Evolutionary conservation across 345 rosid species (phyloP).

Genomic region (Arabis hirsuta): DNA sequence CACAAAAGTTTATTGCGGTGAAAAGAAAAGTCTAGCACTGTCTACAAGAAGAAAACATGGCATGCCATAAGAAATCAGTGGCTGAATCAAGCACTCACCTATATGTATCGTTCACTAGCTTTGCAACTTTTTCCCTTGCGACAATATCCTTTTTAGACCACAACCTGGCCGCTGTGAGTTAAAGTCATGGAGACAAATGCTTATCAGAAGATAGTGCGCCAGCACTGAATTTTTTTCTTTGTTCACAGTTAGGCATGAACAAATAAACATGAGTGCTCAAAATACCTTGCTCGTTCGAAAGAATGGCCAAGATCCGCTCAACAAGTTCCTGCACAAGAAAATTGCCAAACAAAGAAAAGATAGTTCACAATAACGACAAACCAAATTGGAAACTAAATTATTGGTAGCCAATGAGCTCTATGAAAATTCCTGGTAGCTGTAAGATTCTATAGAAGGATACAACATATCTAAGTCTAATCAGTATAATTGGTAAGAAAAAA

Average conservation of each 20-base stretch:
- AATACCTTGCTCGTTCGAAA: slow-evolving; percentile 79
- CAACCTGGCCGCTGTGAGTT: slow-evolving; percentile 57
- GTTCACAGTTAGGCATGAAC: slow-evolving; percentile 8
- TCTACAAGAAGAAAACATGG: slow-evolving; percentile 10
- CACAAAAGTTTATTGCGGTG: neutral
- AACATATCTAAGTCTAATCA: neutral
- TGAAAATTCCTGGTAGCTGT: neutral
- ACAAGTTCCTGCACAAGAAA: slow-evolving; percentile 74
- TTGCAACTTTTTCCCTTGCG: slow-evolving; percentile 85
- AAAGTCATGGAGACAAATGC: slow-evolving; percentile 2
- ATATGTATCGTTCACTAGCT: slow-evolving; percentile 81
- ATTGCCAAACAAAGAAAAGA: neutral
- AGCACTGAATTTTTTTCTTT: neutral
- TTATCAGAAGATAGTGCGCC: slow-evolving; percentile 26
- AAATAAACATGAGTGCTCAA: slow-evolving; percentile 11
- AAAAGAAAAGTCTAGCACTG: slow-evolving; percentile 20
- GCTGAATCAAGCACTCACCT: slow-evolving; percentile 51
- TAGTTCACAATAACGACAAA: neutral
- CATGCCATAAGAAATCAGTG: slow-evolving; percentile 5
- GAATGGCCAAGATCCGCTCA: slow-evolving; percentile 66
- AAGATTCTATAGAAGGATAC: neutral
- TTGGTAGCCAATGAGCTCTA: neutral
- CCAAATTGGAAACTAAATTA: neutral
- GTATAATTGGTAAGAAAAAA: neutral
- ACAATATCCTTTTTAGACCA: slow-evolving; percentile 67